phyloP scores from a whole-genome alignment of 768 basidiomycete genomes.

The Termitomyces sp. region DNA sequence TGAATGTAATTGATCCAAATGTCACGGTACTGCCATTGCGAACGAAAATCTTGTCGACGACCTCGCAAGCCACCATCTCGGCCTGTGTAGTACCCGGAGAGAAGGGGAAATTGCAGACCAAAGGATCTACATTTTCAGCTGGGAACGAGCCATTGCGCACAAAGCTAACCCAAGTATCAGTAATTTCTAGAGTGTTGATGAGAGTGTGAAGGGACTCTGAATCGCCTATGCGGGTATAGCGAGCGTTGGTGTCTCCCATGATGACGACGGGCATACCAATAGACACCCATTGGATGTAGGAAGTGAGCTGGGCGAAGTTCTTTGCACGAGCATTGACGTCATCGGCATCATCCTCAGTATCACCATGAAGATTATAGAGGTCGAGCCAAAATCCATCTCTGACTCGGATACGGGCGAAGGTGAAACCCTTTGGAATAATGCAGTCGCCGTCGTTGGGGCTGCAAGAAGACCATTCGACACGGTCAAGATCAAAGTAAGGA shows the following conservation, averaged over 20 bases:
- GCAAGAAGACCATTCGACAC: constrained; percentile 25
- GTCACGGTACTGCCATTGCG: constrained; percentile 19
- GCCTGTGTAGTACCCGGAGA: constrained; percentile 21
- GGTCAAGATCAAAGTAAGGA: constrained; percentile 26
- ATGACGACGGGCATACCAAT: constrained; percentile 28
- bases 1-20: constrained; percentile 21
- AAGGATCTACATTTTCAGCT: constrained; percentile 17
- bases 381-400: constrained; percentile 29
- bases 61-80: constrained; percentile 27
- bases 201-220: constrained; percentile 20
- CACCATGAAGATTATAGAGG: constrained; percentile 33
- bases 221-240: constrained; percentile 29
- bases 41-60: constrained; percentile 33
- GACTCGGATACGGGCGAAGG: constrained; percentile 26
- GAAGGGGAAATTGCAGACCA: constrained; percentile 28
- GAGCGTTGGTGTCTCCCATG: constrained; percentile 33
- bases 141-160: constrained; percentile 21
- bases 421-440: constrained; percentile 35
- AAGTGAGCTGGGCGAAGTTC: constrained; percentile 27
- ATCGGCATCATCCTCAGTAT: constrained; percentile 27
- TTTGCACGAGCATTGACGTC: constrained; percentile 26
- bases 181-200: constrained; percentile 17
- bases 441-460: constrained; percentile 27
- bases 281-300: constrained; percentile 23
- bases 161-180: constrained; percentile 28